Percentiles rank a stretch among this genome's conserved stretches.
Conservation (phyloP, 2,329 filamentous ascomycete species). For the Fusarium brevicatenulatum region DNA sequence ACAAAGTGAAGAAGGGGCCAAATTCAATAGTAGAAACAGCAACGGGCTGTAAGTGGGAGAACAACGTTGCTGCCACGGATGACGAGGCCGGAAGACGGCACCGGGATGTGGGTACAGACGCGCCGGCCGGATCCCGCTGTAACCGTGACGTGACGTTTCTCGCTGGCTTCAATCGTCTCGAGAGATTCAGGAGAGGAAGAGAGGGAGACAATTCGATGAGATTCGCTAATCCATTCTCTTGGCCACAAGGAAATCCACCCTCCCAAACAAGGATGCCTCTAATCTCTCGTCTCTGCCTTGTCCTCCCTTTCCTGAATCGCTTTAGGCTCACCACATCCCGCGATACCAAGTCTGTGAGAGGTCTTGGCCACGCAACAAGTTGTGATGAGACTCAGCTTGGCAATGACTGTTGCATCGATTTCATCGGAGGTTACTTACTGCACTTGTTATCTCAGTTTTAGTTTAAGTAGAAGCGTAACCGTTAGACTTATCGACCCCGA, state of each 20-base stretch:
- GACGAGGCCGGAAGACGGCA: constrained; percentile 37
- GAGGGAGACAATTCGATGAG: neutral
- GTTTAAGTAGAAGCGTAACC: neutral
- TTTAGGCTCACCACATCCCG: constrained; percentile 13
- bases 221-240: neutral
- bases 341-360: constrained; percentile 21
- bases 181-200: constrained; percentile 1
- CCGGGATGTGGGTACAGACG: constrained; percentile 33
- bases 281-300: neutral
- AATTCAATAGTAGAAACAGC: neutral
- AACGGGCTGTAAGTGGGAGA: neutral
- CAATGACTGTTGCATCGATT: constrained; percentile 2
- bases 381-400: constrained; percentile 22
- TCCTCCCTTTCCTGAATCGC: constrained; percentile 1
- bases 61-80: neutral
- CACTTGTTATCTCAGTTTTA: neutral
- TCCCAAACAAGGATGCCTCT: constrained; percentile 10
- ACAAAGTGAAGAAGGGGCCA: neutral
- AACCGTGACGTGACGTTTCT: constrained; percentile 12
- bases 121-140: constrained; percentile 6
- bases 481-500: neutral
- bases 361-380: constrained; percentile 29
- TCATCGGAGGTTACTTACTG: neutral
- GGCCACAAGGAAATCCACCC: constrained; percentile 19
- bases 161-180: neutral